Base-by-base conservation (phyloP, 2,329 filamentous ascomycete species). In the Sclerotinia borealis region DNA sequence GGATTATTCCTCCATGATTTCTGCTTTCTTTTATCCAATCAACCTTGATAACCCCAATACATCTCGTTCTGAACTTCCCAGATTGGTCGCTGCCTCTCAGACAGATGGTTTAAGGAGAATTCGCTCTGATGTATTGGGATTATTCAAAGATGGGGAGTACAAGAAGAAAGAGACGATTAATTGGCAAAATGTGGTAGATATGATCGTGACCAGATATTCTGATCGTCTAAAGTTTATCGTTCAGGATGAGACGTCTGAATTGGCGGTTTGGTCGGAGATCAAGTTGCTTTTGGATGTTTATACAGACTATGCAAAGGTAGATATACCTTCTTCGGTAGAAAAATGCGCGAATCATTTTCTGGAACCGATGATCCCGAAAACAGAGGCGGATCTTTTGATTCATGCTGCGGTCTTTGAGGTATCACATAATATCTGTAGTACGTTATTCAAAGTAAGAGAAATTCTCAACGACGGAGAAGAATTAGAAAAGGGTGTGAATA, bases 151-250 rank as follows among this genome's bases (percentile, higher is more conserved):
- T 15, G 36, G n/a, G 47, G 39, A 45, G 9, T 45, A 58, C 19
- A 75, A 15, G 31, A 69, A 27, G 19, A 45, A 45, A 29, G 43
- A 49, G 10, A 63, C 25, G 13, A 65, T 71, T 25, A 66, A 72
- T 48, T 92, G 90, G 90, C 89, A 92, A 71, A 80, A 76, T 0
- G 77, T 89, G 1, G 79, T 81, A 0, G 90, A 93, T 68, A 80
- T 89, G 78, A 77, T 92, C 4, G 78, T 90, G 4, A 73, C 78
- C 5, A 81, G 89, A 1, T 91, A 88, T 69, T 80, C 81, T 4
- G 76, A 81, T 37, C 78, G 85, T 29, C 75, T 92, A 34, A 61
- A 70, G 34, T 70, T 65, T 49, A 49, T 74, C 49, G 64, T 64
- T 2, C 48, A 52, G 17, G 37, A 63, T 19, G 17, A 49, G 1